Percentiles rank a stretch among this genome's conserved stretches.
Conservation (phyloP, 768 basidiomycete genomes). For the Multifurca ochricompacta region DNA sequence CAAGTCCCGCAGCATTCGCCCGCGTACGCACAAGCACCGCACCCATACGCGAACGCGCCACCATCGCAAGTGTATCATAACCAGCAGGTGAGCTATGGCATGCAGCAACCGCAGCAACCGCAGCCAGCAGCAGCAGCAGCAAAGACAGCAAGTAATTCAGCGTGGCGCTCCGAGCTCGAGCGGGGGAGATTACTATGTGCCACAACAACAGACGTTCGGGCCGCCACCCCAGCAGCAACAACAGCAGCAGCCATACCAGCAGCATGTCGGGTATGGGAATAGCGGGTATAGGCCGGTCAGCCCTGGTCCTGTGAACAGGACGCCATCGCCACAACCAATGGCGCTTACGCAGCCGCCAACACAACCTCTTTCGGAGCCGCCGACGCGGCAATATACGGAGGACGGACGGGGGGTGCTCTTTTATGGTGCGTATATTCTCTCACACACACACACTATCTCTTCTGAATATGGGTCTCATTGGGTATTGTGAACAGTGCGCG, state of each 20-base stretch:
- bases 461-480: conserved; percentile 8
- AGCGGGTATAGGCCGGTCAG: conserved; percentile 36
- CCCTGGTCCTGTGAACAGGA: conserved; percentile 33
- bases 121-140: conserved; percentile 23
- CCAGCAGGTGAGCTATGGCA: neutral
- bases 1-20: conserved; percentile 10
- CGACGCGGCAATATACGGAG: conserved; percentile 75
- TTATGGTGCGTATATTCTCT: conserved; percentile 53
- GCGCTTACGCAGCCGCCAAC: conserved; percentile 20
- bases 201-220: conserved; percentile 12
- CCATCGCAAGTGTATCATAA: conserved; percentile 12
- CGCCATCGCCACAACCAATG: conserved; percentile 44
- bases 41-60: conserved; percentile 15
- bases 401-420: conserved; percentile 79
- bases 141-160: conserved; percentile 8
- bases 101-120: conserved; percentile 21
- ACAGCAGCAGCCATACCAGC: conserved; percentile 30
- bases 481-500: conserved; percentile 56
- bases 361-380: conserved; percentile 26
- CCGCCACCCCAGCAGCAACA: conserved; percentile 10
- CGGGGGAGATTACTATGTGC: conserved; percentile 13
- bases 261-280: conserved; percentile 26
- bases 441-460: no score
- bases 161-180: conserved; percentile 6
- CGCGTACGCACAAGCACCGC: conserved; percentile 12